Base-by-base conservation (phyloP, 2,329 filamentous ascomycete species). In the Knoxdaviesia capensis region DNA sequence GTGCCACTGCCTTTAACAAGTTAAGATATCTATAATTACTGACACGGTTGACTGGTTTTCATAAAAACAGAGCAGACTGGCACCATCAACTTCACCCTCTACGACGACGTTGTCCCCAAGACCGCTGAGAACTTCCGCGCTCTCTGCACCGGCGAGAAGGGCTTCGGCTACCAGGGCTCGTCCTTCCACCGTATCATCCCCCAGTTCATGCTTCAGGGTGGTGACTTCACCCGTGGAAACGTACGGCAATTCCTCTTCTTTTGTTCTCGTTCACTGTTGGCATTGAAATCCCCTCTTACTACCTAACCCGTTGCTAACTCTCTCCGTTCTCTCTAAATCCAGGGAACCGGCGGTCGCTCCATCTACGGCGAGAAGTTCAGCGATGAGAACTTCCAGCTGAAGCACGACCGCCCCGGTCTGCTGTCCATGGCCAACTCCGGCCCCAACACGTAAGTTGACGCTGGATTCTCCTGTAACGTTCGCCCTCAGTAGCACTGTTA, bases 351-450 rank as follows among this genome's bases (percentile, higher is more conserved):
- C 66, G 84, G 85, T 64, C 82, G 81, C 67, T 92, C 83, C 61
- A 93, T 93, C 74, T 93, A 92, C 64, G 85, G 85, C 54, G 83
- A 92, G 65, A 90, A 88, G 73, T 93, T 94, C 59, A 65, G 77
- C 55, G 85, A 94, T 59, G 85, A 94, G 79, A 93, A 92, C 79
- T 92, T 93, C 71, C 57, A 63, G 48, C 58, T 69, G 51, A 77
- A 74, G 68, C 86, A 94, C 75, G 63, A 61, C 61, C 65, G 68
- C 54, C 78, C 80, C 48, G 82, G 79, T 68, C 71, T 87, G 53
- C 73, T 94, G 51, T 93, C 86, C 64, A 94, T 94, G 86, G 86
- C 86, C 61, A 94, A 94, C 65, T 82, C 86, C 54, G 86, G 86
- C 53, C 80, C 81, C 58, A 93, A 96, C 80, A 96, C 88, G 74